Evolutionary conservation across 2,329 filamentous ascomycete genomes (phyloP), one percentile per base, ranked within the genome.

Genomic region (Volutella citrinella): DNA sequence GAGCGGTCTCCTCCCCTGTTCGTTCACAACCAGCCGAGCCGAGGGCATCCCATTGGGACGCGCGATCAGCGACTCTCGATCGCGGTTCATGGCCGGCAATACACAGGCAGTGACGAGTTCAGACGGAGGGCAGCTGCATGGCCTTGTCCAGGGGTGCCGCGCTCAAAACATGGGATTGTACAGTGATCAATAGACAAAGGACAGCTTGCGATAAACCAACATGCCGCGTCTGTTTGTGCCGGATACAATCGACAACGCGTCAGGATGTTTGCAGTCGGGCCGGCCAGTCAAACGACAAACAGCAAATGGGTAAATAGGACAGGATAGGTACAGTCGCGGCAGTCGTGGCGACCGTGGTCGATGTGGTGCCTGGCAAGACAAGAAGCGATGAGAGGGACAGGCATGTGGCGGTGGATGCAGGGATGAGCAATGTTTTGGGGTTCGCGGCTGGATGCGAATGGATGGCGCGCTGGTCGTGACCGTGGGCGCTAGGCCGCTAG

Each of bases 1-100:
- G 11, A 70, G 46, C 30, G 64, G 63, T 46, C 59, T 65, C 22
- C 65, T 56, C n/a, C 61, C 63, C 6, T 60, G 58, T 31, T 63
- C 57, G 46, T 59, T 64, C 32, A 69, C 64, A 7, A 59, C 44
- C 9, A 68, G 54, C 21, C 54, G 46, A 12, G 48, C 53, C 21
- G 45, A 23, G 11, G 49, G 41, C 25, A 47, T 39, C 19, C 36
- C 43, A 27, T 32, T 42, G 18, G 36, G 40, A 26, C 52, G 46
- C 22, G 33, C 38, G 25, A 36, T 39, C 28, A 52, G 37, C 30
- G 46, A 36, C 14, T 55, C 43, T 6, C 31, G 44, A 31, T 54
- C 43, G 43, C 47, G 48, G 25, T 57, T 52, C 54, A 58, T 56
- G 6, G 41, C 16, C 5, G 14, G 17, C 29, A 25, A 21, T 25